A percentile compares a stretch with the other conserved stretches of the same genome.
These are phyloP conservation scores for Nidularia pulvinata DNA, from an alignment of 768 basidiomycete genomes.

Conservation along the genomic window DNA sequence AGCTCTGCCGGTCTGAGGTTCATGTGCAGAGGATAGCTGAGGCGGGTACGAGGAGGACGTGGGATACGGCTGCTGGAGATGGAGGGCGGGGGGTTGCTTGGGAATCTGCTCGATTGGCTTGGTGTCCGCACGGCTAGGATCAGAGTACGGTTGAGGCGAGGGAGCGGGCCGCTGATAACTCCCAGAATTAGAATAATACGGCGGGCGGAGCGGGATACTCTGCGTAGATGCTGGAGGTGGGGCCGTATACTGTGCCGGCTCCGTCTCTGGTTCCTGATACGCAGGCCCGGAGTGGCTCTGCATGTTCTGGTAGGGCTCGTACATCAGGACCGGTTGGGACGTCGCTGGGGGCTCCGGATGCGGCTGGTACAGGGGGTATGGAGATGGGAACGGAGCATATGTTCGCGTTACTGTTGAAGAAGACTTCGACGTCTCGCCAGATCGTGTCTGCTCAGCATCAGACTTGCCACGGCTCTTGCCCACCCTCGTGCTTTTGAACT, in stretches of 20 bases:
- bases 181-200: background rate
- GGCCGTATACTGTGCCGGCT: constrained; percentile 15
- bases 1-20: background rate
- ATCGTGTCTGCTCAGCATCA: constrained; percentile 28
- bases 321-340: constrained; percentile 34
- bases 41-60: background rate
- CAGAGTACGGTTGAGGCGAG: background rate
- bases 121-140: background rate
- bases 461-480: constrained; percentile 45
- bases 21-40: background rate
- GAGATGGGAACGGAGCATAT: constrained; percentile 38
- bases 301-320: constrained; percentile 34
- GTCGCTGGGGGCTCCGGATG: constrained; percentile 18
- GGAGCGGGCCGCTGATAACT: background rate
- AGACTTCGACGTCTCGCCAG: constrained; percentile 21
- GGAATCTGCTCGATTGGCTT: too few species aligned
- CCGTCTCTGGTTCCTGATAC: constrained; percentile 13
- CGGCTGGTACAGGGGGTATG: constrained; percentile 20
- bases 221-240: constrained; percentile 9
- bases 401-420: constrained; percentile 27
- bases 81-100: background rate
- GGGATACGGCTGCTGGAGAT: background rate
- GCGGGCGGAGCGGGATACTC: background rate
- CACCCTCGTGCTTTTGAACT: constrained; percentile 69
- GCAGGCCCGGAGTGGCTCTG: constrained; percentile 5